Base-by-base conservation (phyloP, 2,329 filamentous ascomycete genomes). In the Aspergillus aculeatus region DNA sequence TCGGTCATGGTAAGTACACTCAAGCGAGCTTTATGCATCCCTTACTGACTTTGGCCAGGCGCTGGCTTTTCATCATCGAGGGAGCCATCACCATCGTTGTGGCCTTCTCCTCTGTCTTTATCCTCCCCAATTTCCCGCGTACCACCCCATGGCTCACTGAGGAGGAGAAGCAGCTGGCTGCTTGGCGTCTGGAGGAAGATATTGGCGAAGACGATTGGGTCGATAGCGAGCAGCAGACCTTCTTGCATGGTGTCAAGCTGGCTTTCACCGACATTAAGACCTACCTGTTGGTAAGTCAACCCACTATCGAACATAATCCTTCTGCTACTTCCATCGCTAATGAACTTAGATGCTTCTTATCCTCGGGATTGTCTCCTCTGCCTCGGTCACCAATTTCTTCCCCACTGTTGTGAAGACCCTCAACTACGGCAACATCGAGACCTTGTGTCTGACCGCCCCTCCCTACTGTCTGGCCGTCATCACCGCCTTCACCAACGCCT, bases 51-150 rank as follows among this genome's bases (percentile, higher is more conserved):
- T 51, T 38, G 60, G 60, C 53, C 29, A 69, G 70, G 73, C 79
- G 86, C 12, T 88, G 84, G 83, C 76, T 89, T 0, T 90, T 90
- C 75, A 86, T 91, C 56, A 86, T 91, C 44, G 88, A 91, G 71
- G 89, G 89, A 24, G 78, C 81, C 16, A 81, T 88, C 60, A 91
- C 88, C 1, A 72, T 91, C 24, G 77, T 77, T 5, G 79, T 91
- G 29, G 87, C 88, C 14, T 70, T 85, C 5, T 66, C 71, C 1
- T 80, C 86, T 1, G 82, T 81, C 69, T 86, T 84, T 65, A 74
- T 90, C 31, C 77, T 92, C 14, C 88, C 88, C 0, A 85, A 91
- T 69, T 89, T 89, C 63, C 89, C 89, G 1, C 79, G 82, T 47
- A 86, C 83, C 9, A 86, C 83, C 5, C 76, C 76, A 10, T 86